Evolutionary conservation across 164 flowering plant genomes (phyloP), one percentile per base, ranked within the genome.

Genomic region (Berberis thunbergii): DNA sequence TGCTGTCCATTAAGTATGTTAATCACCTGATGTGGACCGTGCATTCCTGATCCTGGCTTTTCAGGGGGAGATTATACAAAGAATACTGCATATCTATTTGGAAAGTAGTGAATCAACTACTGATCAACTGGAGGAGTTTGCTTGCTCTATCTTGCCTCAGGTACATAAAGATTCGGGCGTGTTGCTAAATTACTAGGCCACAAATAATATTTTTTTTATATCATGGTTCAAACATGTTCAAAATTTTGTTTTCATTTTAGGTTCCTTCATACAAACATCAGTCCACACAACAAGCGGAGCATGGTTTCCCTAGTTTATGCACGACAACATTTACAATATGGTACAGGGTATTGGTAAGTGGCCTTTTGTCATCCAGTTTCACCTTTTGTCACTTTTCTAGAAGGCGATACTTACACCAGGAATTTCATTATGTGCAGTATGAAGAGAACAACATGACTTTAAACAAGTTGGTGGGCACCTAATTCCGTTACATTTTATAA

Each of bases 11-110:
- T 0, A 26, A 26, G 26, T 26, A 26, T 26, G 26, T 26, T 26
- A 26, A 26, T 26, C 26, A 26, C 26, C 26, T 48, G 41, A 41
- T 63, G 4, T 10, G 54, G n/a, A 2, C 2, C 8, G 13, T 52
- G 11, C 3, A 4, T 52, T 7, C n/a, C 4, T 52, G 11, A 52
- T 11, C 11, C 1, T 1, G 3, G n/a, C 54, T 60, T 67, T 69
- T 58, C 80, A 88, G 95, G 93, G 85, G 64, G 89, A 91, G 48
- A 71, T 74, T n/a, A 67, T 85, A 44, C 88, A 84, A 61, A 91
- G 68, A 68, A 73, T 81, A 49, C 66, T 91, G 69, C 84, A 73
- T 13, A 82, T 84, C 57, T 85, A 85, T 78, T 67, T 91, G 75
- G 77, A 75, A 70, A 75, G 80, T 49, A 72, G 78, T 72, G 78